These are phyloP conservation scores for Cercospora citrullina DNA, from an alignment of 2,329 filamentous ascomycete species.

Conservation along the genomic window DNA sequence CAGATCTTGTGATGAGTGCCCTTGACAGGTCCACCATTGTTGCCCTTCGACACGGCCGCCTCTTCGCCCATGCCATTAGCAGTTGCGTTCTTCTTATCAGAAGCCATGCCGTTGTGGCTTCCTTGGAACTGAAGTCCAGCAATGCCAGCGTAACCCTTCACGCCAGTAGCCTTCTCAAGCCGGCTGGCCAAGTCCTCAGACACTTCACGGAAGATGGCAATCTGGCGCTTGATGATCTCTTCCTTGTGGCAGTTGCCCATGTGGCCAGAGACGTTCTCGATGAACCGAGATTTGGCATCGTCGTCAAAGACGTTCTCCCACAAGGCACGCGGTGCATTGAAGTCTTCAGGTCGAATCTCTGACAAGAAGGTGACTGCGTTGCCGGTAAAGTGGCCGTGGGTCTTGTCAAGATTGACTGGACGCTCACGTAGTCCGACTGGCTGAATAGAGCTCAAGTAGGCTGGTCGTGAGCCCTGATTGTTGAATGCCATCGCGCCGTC, in stretches of 20 bases:
- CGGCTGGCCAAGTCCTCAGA: conserved; percentile 58
- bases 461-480: conserved; percentile 62
- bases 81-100: conserved; percentile 46
- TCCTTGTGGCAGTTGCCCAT: conserved; percentile 59
- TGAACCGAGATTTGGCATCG: conserved; percentile 57
- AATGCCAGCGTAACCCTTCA: conserved; percentile 62
- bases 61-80: conserved; percentile 53
- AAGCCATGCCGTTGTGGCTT: conserved; percentile 61
- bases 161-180: conserved; percentile 63
- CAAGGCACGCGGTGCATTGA: conserved; percentile 57
- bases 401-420: conserved; percentile 50
- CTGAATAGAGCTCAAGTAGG: conserved; percentile 57
- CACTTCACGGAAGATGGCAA: conserved; percentile 65
- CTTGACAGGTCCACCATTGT: conserved; percentile 26
- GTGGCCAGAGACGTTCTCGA: conserved; percentile 62
- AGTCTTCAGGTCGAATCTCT: conserved; percentile 56
- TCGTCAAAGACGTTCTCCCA: conserved; percentile 65
- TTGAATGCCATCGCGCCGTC: conserved; percentile 70
- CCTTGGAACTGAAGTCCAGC: conserved; percentile 59
- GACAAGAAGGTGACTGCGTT: conserved; percentile 54
- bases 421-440: conserved; percentile 53
- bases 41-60: conserved; percentile 16
- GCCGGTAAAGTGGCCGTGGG: conserved; percentile 53
- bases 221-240: conserved; percentile 64
- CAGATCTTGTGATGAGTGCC: conserved; percentile 24